These are phyloP conservation scores for Cystobasidium pallidum DNA, from an alignment of 1,284 basidiomycete species.

Conservation along the genomic window DNA sequence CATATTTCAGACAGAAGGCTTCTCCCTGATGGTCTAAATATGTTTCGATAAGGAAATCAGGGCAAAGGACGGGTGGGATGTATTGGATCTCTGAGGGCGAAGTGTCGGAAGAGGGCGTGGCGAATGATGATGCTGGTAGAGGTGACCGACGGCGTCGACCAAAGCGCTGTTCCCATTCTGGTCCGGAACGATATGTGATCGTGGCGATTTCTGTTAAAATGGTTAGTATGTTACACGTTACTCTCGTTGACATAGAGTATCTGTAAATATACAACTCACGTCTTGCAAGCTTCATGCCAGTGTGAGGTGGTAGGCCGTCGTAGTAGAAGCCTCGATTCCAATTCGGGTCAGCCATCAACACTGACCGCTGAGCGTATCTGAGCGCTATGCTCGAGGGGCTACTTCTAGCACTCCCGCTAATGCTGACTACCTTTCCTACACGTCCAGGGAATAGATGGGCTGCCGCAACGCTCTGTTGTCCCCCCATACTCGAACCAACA, in stretches of 20 bases:
- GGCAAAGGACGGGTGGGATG: slow-evolving; percentile 68
- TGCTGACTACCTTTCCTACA: slow-evolving; percentile 85
- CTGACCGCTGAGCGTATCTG: slow-evolving; percentile 89
- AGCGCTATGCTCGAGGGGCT: slow-evolving; percentile 91
- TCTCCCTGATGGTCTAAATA: slow-evolving; percentile 91
- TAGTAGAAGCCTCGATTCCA: slow-evolving; percentile 99
- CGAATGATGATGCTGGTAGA: slow-evolving; percentile 43
- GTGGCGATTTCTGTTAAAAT: slow-evolving; percentile 83
- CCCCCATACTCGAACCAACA: slow-evolving; percentile 94
- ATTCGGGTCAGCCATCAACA: slow-evolving; percentile 98
- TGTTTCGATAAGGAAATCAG: slow-evolving; percentile 97
- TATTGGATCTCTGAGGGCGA: slow-evolving; percentile 50
- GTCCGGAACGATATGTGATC: slow-evolving; percentile 97
- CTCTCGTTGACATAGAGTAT: too few relatives aligned
- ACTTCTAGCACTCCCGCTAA: slow-evolving; percentile 89
- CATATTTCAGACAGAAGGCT: slow-evolving; percentile 95
- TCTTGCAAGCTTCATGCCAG: slow-evolving; percentile 96
- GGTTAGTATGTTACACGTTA: too few relatives aligned
- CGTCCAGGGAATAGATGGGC: slow-evolving; percentile 89
- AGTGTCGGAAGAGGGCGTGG: slow-evolving; percentile 57
- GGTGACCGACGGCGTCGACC: slow-evolving; percentile 69
- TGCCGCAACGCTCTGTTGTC: slow-evolving; percentile 95
- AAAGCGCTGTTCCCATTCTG: slow-evolving; percentile 98
- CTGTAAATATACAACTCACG: slow-evolving; percentile 67
- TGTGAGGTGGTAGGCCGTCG: slow-evolving; percentile 88